Evolutionary conservation across 306 rosid genomes (phyloP).

Genomic region (Fragaria vesca): DNA sequence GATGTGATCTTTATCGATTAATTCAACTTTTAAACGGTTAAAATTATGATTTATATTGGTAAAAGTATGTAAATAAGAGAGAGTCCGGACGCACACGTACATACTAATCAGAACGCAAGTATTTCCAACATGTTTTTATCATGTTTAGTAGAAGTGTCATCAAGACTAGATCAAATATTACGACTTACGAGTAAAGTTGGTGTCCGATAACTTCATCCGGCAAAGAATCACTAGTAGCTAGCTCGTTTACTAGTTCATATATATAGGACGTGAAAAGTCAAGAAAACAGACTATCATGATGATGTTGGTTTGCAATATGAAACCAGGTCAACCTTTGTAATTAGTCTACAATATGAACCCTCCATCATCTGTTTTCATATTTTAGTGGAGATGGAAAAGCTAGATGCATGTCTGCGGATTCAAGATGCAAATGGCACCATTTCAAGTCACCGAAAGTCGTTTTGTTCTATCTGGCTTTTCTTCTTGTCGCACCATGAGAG

Average conservation of each 20-base stretch:
- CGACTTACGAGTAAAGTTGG: too few relatives aligned
- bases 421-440: not conserved
- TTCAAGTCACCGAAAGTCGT: not conserved
- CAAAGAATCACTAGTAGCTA: not conserved
- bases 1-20: too few relatives aligned
- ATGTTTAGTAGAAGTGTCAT: too few relatives aligned
- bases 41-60: too few relatives aligned
- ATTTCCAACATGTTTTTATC: too few relatives aligned
- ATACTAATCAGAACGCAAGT: too few relatives aligned
- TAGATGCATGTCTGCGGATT: not conserved
- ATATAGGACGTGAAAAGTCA: not conserved
- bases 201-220: not conserved
- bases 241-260: not conserved
- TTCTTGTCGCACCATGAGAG: too few relatives aligned
- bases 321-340: not conserved
- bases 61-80: too few relatives aligned
- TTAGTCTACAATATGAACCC: not conserved
- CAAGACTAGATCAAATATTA: not conserved
- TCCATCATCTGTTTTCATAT: not conserved
- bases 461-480: not conserved
- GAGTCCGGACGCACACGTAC: too few relatives aligned
- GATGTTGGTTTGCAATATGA: not conserved
- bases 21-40: too few relatives aligned
- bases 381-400: not conserved
- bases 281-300: not conserved